A percentile compares a stretch with the other conserved stretches of the same genome.
Evolutionary conservation across 768 basidiomycete species (phyloP).

Genomic region (Boletus pseudo-olivaceus): DNA sequence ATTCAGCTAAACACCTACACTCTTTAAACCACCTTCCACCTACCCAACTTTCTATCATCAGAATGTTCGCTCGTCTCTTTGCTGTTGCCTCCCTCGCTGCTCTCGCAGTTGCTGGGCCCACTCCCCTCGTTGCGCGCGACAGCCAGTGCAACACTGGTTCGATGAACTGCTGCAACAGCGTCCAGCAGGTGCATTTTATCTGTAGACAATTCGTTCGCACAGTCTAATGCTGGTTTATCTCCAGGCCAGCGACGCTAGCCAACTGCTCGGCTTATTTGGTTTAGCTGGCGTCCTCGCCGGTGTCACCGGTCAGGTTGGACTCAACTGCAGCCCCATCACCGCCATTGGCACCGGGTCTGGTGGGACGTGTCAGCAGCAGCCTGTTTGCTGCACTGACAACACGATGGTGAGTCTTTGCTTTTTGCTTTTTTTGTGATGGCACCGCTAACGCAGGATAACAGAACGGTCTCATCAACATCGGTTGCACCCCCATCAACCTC

Average conservation of each 20-base stretch:
- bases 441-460: background rate
- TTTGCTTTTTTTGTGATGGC: background rate
- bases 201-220: rapidly evolving
- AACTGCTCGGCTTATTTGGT: background rate
- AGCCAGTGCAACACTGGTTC: constrained; percentile 11
- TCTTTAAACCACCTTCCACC: background rate
- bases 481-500: constrained; percentile 8
- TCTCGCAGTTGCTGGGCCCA: constrained; percentile 9
- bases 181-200: background rate
- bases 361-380: background rate
- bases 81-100: constrained; percentile 15
- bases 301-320: constrained; percentile 1
- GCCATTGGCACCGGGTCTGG: background rate
- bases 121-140: background rate
- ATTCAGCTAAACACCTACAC: background rate
- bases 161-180: constrained; percentile 13
- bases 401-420: background rate
- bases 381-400: constrained; percentile 11
- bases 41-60: background rate
- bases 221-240: background rate
- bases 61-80: constrained; percentile 18
- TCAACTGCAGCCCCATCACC: background rate
- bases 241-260: background rate
- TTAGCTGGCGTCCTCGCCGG: background rate
- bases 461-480: constrained; percentile 9